Evolutionary conservation across 345 rosid species (phyloP).

Genomic region (Citrus inodora): DNA sequence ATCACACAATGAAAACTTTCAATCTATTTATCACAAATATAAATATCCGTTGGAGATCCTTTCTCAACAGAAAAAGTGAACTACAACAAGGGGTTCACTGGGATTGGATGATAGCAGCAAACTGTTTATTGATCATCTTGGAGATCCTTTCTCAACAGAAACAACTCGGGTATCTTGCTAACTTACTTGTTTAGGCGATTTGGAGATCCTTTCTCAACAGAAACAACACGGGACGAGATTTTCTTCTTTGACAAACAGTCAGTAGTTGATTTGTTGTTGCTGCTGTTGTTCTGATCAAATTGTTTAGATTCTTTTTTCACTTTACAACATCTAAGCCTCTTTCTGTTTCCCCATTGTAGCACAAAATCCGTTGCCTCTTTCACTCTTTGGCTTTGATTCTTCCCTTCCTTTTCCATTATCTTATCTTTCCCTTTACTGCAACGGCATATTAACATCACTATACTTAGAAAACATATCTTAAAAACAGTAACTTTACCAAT

Average conservation of each 20-base stretch:
- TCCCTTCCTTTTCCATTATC: conserved; percentile 66
- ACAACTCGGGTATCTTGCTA: not conserved
- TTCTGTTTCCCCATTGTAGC: conserved; percentile 89
- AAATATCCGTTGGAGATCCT: no score
- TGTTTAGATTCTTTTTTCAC: conserved; percentile 54
- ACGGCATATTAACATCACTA: conserved; percentile 6
- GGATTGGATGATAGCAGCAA: no score
- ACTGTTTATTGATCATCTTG: no score
- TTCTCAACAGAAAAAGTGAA: no score
- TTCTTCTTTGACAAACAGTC: conserved; percentile 58
- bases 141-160: no score
- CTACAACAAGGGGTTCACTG: no score
- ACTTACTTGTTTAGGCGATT: conserved; percentile 56
- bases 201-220: conserved; percentile 49
- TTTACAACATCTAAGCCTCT: conserved; percentile 81
- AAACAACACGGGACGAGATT: conserved; percentile 37
- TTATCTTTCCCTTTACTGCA: conserved; percentile 8
- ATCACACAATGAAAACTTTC: not conserved
- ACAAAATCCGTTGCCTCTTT: conserved; percentile 66
- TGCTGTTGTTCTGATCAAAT: conserved; percentile 27
- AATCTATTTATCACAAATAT: not conserved
- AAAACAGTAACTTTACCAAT: not conserved
- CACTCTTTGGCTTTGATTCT: conserved; percentile 44
- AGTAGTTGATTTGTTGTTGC: conserved; percentile 35
- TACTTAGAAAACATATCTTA: not conserved